These are phyloP conservation scores for Trichocomaceae sp. DNA, from an alignment of 2,329 filamentous ascomycete species.

Conservation along the genomic window DNA sequence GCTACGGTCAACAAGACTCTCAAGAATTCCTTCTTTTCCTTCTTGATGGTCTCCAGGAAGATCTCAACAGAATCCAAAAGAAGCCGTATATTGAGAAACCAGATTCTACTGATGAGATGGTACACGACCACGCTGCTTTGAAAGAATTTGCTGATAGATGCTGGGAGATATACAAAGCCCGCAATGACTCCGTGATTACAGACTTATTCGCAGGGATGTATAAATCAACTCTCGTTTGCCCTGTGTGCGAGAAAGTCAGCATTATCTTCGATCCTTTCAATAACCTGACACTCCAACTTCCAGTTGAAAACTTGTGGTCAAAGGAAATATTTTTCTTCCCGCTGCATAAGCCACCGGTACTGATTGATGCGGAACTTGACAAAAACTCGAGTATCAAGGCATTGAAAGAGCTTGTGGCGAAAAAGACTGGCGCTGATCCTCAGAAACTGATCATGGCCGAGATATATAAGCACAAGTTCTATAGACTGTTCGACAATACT, in stretches of 20 bases:
- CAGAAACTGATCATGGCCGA: slow-evolving; percentile 70
- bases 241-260: slow-evolving; percentile 86
- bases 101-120: slow-evolving; percentile 94
- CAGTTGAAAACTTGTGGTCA: slow-evolving; percentile 75
- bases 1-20: slow-evolving; percentile 93
- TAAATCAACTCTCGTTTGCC: slow-evolving; percentile 93
- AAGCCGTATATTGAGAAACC: slow-evolving; percentile 98
- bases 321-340: slow-evolving; percentile 72
- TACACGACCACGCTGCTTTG: slow-evolving; percentile 72
- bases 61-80: slow-evolving; percentile 85
- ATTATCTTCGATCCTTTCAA: slow-evolving; percentile 99
- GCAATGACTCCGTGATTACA: slow-evolving; percentile 91
- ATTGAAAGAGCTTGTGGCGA: slow-evolving; percentile 47
- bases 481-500: slow-evolving; percentile 72
- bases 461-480: slow-evolving; percentile 76
- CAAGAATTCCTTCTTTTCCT: slow-evolving; percentile 95
- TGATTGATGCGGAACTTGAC: slow-evolving; percentile 71
- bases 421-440: slow-evolving; percentile 46
- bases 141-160: slow-evolving; percentile 78
- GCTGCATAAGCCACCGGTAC: slow-evolving; percentile 61
- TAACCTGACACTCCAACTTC: slow-evolving; percentile 83
- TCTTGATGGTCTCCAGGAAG: slow-evolving; percentile 89
- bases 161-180: slow-evolving; percentile 83
- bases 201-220: slow-evolving; percentile 97
- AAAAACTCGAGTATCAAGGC: slow-evolving; percentile 55